Percentiles rank a stretch among this genome's conserved stretches.
Conservation (phyloP, 805 yeast genomes). For the Pichia pseudocactophila region DNA sequence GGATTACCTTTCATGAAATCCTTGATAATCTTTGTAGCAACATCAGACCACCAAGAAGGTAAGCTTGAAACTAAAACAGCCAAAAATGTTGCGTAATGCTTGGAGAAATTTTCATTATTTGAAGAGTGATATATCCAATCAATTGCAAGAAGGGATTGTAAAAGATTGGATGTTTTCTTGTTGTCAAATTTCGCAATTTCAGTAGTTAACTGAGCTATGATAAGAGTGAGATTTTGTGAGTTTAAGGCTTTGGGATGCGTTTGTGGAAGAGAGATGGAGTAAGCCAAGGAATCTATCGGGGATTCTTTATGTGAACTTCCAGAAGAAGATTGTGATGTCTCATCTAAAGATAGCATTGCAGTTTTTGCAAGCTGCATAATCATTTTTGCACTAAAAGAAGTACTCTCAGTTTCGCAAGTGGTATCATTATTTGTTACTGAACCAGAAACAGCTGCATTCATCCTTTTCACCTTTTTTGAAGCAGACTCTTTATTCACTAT, state of each 20-base stretch:
- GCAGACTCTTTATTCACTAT: not conserved
- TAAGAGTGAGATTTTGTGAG: slow-evolving; percentile 40
- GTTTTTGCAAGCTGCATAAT: slow-evolving; percentile 40
- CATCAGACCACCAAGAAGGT: slow-evolving; percentile 86
- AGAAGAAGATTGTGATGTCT: slow-evolving; percentile 33
- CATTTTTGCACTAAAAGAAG: slow-evolving; percentile 7
- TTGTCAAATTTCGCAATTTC: slow-evolving; percentile 65
- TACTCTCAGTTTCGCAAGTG: not conserved
- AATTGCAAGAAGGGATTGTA: slow-evolving; percentile 53
- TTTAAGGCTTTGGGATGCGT: slow-evolving; percentile 47
- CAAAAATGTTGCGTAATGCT: slow-evolving; percentile 60
- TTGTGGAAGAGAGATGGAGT: slow-evolving; percentile 47
- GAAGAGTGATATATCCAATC: slow-evolving; percentile 44
- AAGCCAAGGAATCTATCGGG: slow-evolving; percentile 50
- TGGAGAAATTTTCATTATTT: slow-evolving; percentile 31
- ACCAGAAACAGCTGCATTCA: not conserved
- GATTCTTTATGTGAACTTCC: slow-evolving; percentile 13
- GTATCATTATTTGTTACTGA: not conserved
- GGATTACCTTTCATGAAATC: slow-evolving; percentile 38
- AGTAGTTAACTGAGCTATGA: slow-evolving; percentile 50
- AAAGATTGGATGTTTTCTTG: slow-evolving; percentile 40
- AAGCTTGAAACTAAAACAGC: slow-evolving; percentile 72
- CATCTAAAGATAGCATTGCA: slow-evolving; percentile 64
- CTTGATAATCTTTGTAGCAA: slow-evolving; percentile 56
- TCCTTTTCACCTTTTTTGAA: not conserved